Evolutionary conservation across 2,329 filamentous ascomycete species (phyloP), one percentile per base, ranked within the genome.

Genomic region (Fusarium hainanense): DNA sequence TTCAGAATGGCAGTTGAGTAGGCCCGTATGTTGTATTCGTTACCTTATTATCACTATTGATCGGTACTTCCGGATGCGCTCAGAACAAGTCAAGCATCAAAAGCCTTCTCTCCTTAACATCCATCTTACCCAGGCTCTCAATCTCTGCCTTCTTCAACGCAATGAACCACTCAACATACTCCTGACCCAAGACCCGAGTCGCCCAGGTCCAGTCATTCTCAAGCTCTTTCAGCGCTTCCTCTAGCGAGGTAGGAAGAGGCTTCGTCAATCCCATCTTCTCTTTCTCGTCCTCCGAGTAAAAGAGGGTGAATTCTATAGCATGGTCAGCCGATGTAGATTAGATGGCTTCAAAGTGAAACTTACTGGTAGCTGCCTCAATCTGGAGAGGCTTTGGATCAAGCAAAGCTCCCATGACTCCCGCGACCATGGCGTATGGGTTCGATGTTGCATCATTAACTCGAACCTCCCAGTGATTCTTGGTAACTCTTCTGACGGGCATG

Each of bases 111-210:
- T 58, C 51, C 4, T 42, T 58, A 1, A 13, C 20, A 4, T 58
- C 44, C 44, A 64, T 64, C 16, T 50, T 43, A 1, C 21, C 44
- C 27, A 58, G 1, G 5, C 30, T 49, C 7, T 50, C 18, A 23
- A 64, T 50, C 32, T 64, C 59, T 18, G 30, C 40, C 6, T 13
- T 63, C 16, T 64, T 64, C 1, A 64, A 7, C 1, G 40, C n/a
- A 23, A 64, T 18, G 10, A 64, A 64, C 61, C 61, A 64, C 6
- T 64, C 61, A 20, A 64, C 12, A 27, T 64, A 64, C 2, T 32
- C 50, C 3, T n/a, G 14, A 1, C 61, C 61, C 1, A 64, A 11
- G 13, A 48, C 30, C 2, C 6, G 10, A 6, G 12, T 30, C 0
- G 44, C 59, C 61, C 61, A 64, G 4, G 21, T 18, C 18, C 18